phyloP scores from a whole-genome alignment of 2,329 filamentous ascomycete genomes.

The Fusarium tanahbumbuense region DNA sequence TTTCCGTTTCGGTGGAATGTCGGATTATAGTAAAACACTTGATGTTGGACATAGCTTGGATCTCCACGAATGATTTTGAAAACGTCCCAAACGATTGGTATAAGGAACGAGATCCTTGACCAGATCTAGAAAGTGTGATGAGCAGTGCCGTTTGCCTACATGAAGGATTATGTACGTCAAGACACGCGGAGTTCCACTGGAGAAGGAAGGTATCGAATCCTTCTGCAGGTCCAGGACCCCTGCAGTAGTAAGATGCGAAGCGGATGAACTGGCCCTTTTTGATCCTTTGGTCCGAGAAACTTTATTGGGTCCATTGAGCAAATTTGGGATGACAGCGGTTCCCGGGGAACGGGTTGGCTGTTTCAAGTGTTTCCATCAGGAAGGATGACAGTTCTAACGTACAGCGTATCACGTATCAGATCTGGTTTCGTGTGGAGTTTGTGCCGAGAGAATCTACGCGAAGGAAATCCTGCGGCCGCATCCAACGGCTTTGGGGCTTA shows the following conservation, averaged over 20 bases:
- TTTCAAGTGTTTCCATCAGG: neutral
- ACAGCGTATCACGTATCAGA: neutral
- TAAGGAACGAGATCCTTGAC: neutral
- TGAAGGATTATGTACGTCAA: neutral
- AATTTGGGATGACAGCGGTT: neutral
- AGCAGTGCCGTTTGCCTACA: neutral
- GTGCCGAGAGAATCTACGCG: neutral
- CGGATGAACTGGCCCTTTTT: neutral
- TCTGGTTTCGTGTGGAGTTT: neutral
- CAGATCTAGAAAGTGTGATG: neutral
- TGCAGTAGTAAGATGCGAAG: neutral
- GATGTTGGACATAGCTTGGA: neutral
- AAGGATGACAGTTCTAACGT: neutral
- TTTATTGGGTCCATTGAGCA: neutral
- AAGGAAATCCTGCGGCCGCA: neutral
- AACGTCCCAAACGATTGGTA: neutral
- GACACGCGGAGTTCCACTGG: neutral
- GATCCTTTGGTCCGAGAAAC: neutral
- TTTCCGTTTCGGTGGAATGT: neutral
- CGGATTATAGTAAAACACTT: neutral
- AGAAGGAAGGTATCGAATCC: neutral
- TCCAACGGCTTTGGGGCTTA: neutral
- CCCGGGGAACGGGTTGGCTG: neutral
- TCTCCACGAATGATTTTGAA: neutral
- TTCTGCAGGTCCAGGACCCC: neutral